phyloP scores from a whole-genome alignment of 2,329 filamentous ascomycete genomes.

The Whalleya microplaca region DNA sequence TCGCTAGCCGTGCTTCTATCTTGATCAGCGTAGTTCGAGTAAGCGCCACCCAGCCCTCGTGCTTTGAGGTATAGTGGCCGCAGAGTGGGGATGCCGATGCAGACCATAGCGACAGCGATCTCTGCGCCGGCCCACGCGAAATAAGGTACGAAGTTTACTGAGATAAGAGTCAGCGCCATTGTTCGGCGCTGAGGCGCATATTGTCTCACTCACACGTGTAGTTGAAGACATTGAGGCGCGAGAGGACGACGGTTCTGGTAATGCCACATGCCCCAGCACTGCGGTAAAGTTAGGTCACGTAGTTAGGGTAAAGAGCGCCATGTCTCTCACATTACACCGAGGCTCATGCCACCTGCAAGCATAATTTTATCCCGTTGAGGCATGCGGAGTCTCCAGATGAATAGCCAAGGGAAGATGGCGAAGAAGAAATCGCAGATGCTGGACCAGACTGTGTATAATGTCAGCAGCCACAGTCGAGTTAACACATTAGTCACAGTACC shows the following conservation, averaged over 20 bases:
- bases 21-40: constrained; percentile 25
- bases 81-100: constrained; percentile 33
- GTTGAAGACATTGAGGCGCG: constrained; percentile 31
- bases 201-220: constrained; percentile 30
- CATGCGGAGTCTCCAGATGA: constrained; percentile 32
- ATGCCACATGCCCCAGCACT: constrained; percentile 43
- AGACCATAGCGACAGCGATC: constrained; percentile 35
- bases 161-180: background rate
- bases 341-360: constrained; percentile 34
- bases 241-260: constrained; percentile 33
- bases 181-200: background rate
- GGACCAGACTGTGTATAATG: constrained; percentile 39
- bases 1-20: constrained; percentile 18
- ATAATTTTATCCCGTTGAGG: constrained; percentile 34
- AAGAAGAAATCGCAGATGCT: constrained; percentile 37
- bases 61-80: constrained; percentile 33
- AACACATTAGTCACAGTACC: constrained; percentile 25
- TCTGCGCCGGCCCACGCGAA: constrained; percentile 37
- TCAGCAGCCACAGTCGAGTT: constrained; percentile 24
- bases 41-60: constrained; percentile 27
- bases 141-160: constrained; percentile 36
- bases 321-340: constrained; percentile 35
- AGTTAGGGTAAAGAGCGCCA: background rate
- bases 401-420: constrained; percentile 35
- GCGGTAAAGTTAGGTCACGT: constrained; percentile 4